Conservation (phyloP, 2,329 filamentous ascomycete species). For the Gnomoniopsis smithogilvyi region DNA sequence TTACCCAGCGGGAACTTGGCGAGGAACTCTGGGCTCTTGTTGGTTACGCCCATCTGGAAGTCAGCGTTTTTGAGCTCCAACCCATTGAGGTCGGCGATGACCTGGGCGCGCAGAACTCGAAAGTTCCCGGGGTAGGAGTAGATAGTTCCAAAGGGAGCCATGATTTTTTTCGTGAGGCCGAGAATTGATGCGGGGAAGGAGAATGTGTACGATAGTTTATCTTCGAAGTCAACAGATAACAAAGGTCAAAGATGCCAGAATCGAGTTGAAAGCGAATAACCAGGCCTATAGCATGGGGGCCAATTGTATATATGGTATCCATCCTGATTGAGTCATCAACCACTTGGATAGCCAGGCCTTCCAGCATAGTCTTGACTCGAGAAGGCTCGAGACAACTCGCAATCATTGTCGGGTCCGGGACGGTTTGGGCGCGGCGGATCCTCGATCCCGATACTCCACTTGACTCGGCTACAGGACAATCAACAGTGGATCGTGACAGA, state of each 20-base stretch:
- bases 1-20: conserved; percentile 51
- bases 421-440: background rate
- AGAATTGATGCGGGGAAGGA: background rate
- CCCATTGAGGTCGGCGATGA: conserved; percentile 36
- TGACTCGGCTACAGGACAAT: background rate
- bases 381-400: too few relatives aligned
- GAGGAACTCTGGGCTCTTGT: conserved; percentile 41
- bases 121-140: conserved; percentile 35
- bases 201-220: background rate
- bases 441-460: background rate
- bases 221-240: background rate
- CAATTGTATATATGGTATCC: too few relatives aligned
- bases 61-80: conserved; percentile 33
- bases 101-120: conserved; percentile 33
- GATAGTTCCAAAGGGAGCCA: conserved; percentile 39
- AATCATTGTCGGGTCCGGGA: too few relatives aligned
- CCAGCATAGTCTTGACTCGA: too few relatives aligned
- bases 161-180: conserved; percentile 19
- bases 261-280: background rate
- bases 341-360: too few relatives aligned
- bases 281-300: too few relatives aligned
- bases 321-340: too few relatives aligned
- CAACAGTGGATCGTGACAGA: background rate
- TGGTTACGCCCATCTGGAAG: conserved; percentile 40
- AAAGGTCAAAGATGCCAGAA: background rate